phyloP scores from a whole-genome alignment of 2,329 filamentous ascomycete genomes.

The Pyrenochaeta sp. region DNA sequence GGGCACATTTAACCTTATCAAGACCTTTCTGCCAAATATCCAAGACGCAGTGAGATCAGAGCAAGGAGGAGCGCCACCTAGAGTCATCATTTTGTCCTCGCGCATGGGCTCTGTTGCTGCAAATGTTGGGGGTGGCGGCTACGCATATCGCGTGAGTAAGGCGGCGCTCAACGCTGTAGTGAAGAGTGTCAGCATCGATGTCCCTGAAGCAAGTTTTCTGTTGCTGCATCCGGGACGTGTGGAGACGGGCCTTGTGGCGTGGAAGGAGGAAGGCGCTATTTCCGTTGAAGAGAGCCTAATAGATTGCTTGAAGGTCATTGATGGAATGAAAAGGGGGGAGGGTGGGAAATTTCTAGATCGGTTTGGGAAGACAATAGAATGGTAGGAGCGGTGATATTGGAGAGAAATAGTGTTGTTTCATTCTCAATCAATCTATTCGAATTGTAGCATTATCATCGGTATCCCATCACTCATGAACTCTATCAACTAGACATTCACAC shows the following conservation, averaged over 20 bases:
- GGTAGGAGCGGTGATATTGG: conserved; percentile 38
- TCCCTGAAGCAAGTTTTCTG: conserved; percentile 53
- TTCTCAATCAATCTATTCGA: too few relatives aligned
- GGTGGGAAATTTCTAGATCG: conserved; percentile 56
- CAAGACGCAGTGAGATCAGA: conserved; percentile 6
- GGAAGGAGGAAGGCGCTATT: conserved; percentile 57
- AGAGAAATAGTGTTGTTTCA: not conserved
- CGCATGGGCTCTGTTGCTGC: conserved; percentile 55
- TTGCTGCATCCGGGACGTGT: conserved; percentile 58
- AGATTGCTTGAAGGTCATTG: conserved; percentile 51
- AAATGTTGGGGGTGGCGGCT: conserved; percentile 53
- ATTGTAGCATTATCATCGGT: too few relatives aligned
- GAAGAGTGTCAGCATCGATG: conserved; percentile 55
- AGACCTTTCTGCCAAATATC: conserved; percentile 49
- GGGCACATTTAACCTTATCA: conserved; percentile 53
- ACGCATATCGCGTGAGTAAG: conserved; percentile 59
- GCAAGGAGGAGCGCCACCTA: conserved; percentile 16
- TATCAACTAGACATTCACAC: too few relatives aligned
- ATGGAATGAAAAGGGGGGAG: conserved; percentile 35
- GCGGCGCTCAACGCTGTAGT: conserved; percentile 58
- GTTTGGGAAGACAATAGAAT: conserved; percentile 53
- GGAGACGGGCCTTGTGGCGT: conserved; percentile 54
- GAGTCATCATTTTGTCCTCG: conserved; percentile 54
- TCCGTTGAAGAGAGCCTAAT: conserved; percentile 51
- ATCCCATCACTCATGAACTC: too few relatives aligned